These are phyloP conservation scores for Dispira simplex DNA, from an alignment of 192 early-diverging fungal genomes.

Conservation along the genomic window DNA sequence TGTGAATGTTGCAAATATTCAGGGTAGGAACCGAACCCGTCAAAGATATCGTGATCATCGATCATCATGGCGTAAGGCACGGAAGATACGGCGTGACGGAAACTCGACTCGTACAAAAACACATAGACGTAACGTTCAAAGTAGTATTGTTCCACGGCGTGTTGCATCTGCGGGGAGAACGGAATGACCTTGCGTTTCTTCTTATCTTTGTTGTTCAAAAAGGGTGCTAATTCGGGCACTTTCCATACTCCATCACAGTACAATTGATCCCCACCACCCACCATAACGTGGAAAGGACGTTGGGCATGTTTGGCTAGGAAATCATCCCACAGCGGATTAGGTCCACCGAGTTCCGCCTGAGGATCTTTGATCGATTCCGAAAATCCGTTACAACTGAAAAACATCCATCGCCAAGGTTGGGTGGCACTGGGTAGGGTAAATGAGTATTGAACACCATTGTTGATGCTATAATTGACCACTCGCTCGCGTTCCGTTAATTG, in stretches of 20 bases:
- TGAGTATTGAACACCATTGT: slow-evolving; percentile 27
- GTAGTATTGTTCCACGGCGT: slow-evolving; percentile 42
- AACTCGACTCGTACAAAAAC: slow-evolving; percentile 34
- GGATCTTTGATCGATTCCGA: slow-evolving; percentile 30
- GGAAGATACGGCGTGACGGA: slow-evolving; percentile 50
- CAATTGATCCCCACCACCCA: slow-evolving; percentile 63
- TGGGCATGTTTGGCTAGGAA: slow-evolving; percentile 36
- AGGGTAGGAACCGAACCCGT: slow-evolving; percentile 77
- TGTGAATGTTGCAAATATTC: slow-evolving; percentile 46
- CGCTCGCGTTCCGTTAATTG: slow-evolving; percentile 27
- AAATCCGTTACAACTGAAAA: slow-evolving; percentile 60
- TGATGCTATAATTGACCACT: slow-evolving; percentile 23
- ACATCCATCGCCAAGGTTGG: slow-evolving; percentile 45
- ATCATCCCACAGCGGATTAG: slow-evolving; percentile 54
- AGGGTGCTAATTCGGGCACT: slow-evolving; percentile 38
- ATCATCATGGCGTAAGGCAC: slow-evolving; percentile 64
- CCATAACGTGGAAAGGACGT: slow-evolving; percentile 48
- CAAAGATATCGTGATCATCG: slow-evolving; percentile 82
- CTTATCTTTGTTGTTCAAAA: slow-evolving; percentile 32
- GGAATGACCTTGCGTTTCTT: slow-evolving; percentile 27
- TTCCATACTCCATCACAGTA: slow-evolving; percentile 45
- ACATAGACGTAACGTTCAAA: slow-evolving; percentile 48
- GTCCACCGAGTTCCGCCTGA: slow-evolving; percentile 22
- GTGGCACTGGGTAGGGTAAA: slow-evolving; percentile 30
- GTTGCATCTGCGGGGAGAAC: slow-evolving; percentile 40